Evolutionary conservation across 306 rosid species (phyloP), one percentile per base, ranked within the genome.

Genomic region (Nissolia schottii): DNA sequence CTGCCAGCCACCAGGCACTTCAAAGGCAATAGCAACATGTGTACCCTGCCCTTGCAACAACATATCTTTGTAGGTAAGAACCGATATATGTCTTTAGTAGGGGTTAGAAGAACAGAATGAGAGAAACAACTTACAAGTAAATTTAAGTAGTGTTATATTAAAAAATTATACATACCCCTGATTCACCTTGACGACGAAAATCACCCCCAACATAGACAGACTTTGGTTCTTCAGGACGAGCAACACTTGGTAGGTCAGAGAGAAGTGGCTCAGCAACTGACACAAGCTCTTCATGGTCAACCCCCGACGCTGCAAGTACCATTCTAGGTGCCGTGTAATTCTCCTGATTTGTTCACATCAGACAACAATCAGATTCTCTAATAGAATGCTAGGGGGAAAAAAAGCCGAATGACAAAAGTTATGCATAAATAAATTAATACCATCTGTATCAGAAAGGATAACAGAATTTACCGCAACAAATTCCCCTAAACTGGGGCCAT

Each of bases 1-100:
- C 18, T 81, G 91, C 99, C 99, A 95, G 40, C 99, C 99, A 32
- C 99, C 97, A 32, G 99, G 96, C 45, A 89, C 96, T 78, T 95
- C 99, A 83, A 95, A 95, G 58, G 99, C 99, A 83, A 95, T 85
- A 67, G 96, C 99, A 86, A 95, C 38, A 68, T 95, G 99, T 27
- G 99, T 76, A 76, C 55, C 82, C 99, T 95, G 85, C 48, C 18
- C 58, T 22, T 46, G 65, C 50, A 58, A 76, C 70, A 74, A 76
- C 70, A 74, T 28, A 76, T 24, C 40, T 27, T 18, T 77, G 57
- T 28, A 28, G 34, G 82, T 77, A 40, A 84, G 40, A 22, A 63
- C 58, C 16, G 53, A 54, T 16, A 34, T 12, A 1, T 41, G 14
- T 54, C 49, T 68, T 6, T 50, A 16, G 6, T 62, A 61, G 25